These are phyloP conservation scores for Rhodotorula sp. DNA, from an alignment of 1,284 basidiomycete species.

Conservation along the genomic window DNA sequence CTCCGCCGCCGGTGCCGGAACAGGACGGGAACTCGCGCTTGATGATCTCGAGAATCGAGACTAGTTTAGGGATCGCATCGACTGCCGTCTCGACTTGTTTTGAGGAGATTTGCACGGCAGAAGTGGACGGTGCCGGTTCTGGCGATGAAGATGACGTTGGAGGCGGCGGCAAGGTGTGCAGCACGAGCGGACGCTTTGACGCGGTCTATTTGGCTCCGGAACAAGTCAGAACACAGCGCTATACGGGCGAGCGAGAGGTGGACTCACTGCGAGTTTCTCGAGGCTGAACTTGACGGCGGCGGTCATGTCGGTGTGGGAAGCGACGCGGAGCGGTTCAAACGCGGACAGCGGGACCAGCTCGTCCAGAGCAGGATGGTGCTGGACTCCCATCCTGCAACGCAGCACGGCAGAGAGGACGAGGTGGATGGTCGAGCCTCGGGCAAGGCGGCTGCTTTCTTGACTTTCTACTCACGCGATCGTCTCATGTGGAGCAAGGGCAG, in stretches of 20 bases:
- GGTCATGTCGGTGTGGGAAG: constrained; percentile 1
- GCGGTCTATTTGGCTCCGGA: neutral
- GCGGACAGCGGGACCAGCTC: neutral
- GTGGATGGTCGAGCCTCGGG: too few species aligned
- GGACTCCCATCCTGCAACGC: too few species aligned
- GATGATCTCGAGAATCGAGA: constrained; percentile 32
- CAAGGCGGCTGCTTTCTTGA: too few species aligned
- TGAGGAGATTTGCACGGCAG: neutral
- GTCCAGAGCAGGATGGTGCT: neutral
- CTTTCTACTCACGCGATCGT: too few species aligned
- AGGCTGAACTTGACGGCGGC: neutral
- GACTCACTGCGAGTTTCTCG: neutral
- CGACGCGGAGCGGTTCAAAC: neutral
- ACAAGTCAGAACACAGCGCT: neutral
- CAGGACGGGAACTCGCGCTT: constrained; percentile 13
- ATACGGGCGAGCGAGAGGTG: neutral
- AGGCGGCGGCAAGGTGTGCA: constrained; percentile 13
- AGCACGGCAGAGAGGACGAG: too few species aligned
- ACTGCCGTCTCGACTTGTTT: neutral
- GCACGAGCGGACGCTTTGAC: neutral
- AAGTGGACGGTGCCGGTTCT: neutral
- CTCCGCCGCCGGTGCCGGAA: neutral
- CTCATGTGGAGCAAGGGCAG: too few species aligned
- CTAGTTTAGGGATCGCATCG: constrained; percentile 23
- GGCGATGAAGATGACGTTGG: neutral